Conservation (phyloP, 495 filamentous ascomycete species). For the Venustampulla echinocandica region DNA sequence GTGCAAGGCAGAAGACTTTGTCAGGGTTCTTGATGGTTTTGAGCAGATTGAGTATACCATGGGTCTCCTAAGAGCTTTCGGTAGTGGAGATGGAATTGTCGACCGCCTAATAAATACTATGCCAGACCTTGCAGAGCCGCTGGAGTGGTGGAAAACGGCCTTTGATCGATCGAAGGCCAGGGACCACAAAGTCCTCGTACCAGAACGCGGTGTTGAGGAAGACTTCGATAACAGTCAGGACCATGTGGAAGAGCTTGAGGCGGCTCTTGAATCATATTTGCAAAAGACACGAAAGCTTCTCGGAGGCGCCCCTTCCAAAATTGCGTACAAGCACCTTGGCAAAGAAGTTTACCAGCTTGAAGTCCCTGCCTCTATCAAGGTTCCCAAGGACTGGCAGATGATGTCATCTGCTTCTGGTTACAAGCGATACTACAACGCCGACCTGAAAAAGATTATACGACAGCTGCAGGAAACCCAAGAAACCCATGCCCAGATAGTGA, state of each 20-base stretch:
- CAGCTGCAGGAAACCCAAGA: constrained; percentile 90
- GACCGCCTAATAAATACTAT: constrained; percentile 73
- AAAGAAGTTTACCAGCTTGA: constrained; percentile 98
- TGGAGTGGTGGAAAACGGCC: constrained; percentile 83
- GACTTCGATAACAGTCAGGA: constrained; percentile 89
- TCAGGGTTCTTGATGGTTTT: constrained; percentile 91
- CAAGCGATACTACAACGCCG: constrained; percentile 90
- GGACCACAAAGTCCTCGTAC: constrained; percentile 64
- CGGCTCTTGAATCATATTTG: constrained; percentile 61
- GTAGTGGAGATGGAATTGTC: constrained; percentile 68
- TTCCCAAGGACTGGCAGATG: constrained; percentile 85
- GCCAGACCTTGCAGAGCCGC: constrained; percentile 67
- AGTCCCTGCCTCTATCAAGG: constrained; percentile 75
- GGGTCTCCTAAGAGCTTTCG: constrained; percentile 61
- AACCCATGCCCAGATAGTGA: constrained; percentile 84
- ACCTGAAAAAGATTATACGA: constrained; percentile 71
- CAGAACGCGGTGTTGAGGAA: constrained; percentile 79
- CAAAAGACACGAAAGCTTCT: constrained; percentile 61
- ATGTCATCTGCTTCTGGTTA: constrained; percentile 89
- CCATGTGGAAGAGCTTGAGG: constrained; percentile 59
- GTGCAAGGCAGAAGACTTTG: constrained; percentile 84
- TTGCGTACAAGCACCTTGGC: constrained; percentile 81
- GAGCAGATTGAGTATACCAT: constrained; percentile 94
- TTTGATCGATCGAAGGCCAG: constrained; percentile 80
- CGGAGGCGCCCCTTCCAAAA: constrained; percentile 41